phyloP scores from a whole-genome alignment of 106 monocot genomes.

The Allium cepa region DNA sequence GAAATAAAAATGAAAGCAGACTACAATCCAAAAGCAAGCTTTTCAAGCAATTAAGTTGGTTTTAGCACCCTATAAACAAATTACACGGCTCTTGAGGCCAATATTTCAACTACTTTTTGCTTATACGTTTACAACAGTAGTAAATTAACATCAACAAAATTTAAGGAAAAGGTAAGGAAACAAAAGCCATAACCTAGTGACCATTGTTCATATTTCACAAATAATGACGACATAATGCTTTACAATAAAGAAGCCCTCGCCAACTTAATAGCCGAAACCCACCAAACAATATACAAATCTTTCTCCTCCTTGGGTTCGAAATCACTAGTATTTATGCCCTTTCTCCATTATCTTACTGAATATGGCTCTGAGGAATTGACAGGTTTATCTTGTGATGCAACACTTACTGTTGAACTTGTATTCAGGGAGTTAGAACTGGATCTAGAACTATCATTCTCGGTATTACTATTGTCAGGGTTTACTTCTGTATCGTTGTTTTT shows the following conservation, averaged over 20 bases:
- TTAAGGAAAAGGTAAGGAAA: not conserved
- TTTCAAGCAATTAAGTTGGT: too few species aligned
- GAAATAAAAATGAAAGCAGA: too few species aligned
- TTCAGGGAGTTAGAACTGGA: slow-evolving; percentile 3
- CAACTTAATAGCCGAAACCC: not conserved
- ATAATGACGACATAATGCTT: slow-evolving; percentile 5
- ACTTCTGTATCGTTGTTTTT: slow-evolving; percentile 7
- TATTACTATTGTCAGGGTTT: not conserved
- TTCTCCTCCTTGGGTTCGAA: not conserved
- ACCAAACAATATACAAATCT: not conserved
- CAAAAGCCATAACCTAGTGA: not conserved
- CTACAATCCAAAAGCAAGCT: too few species aligned
- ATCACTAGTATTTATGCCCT: not conserved
- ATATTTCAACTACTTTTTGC: not conserved
- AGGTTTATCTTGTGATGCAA: not conserved
- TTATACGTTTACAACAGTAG: slow-evolving; percentile 4
- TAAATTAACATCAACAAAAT: not conserved
- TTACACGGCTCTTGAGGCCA: slow-evolving; percentile 7
- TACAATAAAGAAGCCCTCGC: slow-evolving; percentile 2
- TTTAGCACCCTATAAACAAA: slow-evolving; percentile 2
- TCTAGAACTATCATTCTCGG: slow-evolving; percentile 12
- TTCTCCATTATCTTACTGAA: slow-evolving; percentile 22
- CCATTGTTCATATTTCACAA: not conserved
- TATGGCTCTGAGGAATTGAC: slow-evolving; percentile 21
- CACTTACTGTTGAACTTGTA: slow-evolving; percentile 2